Base-by-base conservation (phyloP, 2,329 filamentous ascomycete genomes). In the Alternaria ethzedia region DNA sequence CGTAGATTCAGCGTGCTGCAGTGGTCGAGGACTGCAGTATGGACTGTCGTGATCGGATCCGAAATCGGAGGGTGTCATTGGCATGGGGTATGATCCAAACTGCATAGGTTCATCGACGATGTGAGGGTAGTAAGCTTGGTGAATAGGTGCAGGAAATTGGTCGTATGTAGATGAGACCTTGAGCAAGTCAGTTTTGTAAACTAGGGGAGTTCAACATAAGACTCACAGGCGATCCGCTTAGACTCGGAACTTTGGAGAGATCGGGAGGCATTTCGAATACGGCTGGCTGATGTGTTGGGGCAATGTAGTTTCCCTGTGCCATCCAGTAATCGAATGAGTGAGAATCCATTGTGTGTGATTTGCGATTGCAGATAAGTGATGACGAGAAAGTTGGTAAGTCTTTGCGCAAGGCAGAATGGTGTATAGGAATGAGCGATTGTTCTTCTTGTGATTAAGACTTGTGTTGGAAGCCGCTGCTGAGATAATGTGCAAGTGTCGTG, bases 1-100 rank as follows among this genome's bases (percentile, higher is more conserved):
- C 9, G 68, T 63, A 21, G 70, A 71, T 45, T 78, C 76, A 10
- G 68, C 60, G 44, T 75, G 74, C 59, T 65, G 65, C 47, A 68
- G 65, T 26, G 74, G 73, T 8, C 72, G 72, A 15, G 79, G 78
- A 69, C 78, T 80, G 69, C 78, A 78, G 61, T 80, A 78, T 8
- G 78, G 76, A 52, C 72, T 77, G 50, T 80, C 79, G 61, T 80
- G 78, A 55, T 79, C 78, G 36, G 79, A 80, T 43, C 76, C 76
- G 47, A 81, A 80, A 45, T 81, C 79, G 6, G 76, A 77, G 11
- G 79, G 78, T 5, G 79, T 80, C 73, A 81, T 75, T 25, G 78
- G 76, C 45, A 80, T 67, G n/a, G 74, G 73, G 61, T 79, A 80
- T 47, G 70, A 68, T 45, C 70, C 69, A 55, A 77, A 79, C 13